Base-by-base conservation (phyloP, 352 stramenopile species). In the Phytophthora agathidicida region DNA sequence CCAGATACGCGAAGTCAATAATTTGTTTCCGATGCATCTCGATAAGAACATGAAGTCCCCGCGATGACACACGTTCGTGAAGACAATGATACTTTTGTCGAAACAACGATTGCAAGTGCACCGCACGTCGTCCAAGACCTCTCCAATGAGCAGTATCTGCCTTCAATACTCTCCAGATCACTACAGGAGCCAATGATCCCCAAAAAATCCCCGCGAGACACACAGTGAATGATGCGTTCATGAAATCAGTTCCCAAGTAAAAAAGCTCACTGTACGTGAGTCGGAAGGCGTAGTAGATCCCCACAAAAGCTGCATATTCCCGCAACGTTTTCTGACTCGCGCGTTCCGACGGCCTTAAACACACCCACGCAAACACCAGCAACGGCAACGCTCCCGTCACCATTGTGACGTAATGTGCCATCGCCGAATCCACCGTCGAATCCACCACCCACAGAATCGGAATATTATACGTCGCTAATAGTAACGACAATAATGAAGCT, bases 71-170 rank as follows among this genome's bases (percentile, higher is more conserved):
- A 2, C 69, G 68, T 23, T 89, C 79, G 20, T 83, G 60, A 3
- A 88, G 54, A 9, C 75, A 66, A 37, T 80, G 60, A 42, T 77
- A 62, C 31, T 82, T 85, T 35, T 79, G 69, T 49, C 67, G 49
- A 38, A 88, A 87, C 1, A 84, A 41, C 0, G 43, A 64, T 39
- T 93, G 84, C 0, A 92, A 63, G 23, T 65, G 53, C 6, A 78
- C 76, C 0, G 82, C 84, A 26, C 82, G 78, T 24, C 71, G 57
- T 9, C 80, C 79, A 0, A 94, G 50, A 2, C 83, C 81, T 17
- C 83, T 71, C 83, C 83, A 93, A 52, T 93, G 70, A 37, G 77
- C 73, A 7, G 83, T 93, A 43, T 93, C 83, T 3, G 83, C 83
- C 17, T 74, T 77, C 10, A 94, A 64, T 14, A 92, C 68, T 47